These are phyloP conservation scores for Cladosporium oxysporum DNA, from an alignment of 2,329 filamentous ascomycete species.

Conservation along the genomic window DNA sequence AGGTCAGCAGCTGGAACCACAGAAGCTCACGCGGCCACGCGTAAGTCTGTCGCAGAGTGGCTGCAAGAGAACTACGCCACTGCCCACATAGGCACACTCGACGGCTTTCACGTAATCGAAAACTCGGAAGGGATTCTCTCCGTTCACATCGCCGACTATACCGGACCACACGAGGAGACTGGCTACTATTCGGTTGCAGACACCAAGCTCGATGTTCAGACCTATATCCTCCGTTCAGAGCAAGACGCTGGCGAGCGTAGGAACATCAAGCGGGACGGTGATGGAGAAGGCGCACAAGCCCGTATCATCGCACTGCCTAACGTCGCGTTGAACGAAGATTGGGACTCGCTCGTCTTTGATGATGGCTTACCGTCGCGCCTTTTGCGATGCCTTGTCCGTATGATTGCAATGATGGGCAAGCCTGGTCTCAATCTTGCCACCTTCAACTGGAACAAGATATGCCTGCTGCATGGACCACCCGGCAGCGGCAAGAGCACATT, in stretches of 20 bases:
- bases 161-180: conserved; percentile 28
- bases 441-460: conserved; percentile 49
- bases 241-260: conserved; percentile 30
- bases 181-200: conserved; percentile 36
- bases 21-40: conserved; percentile 33
- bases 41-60: conserved; percentile 42
- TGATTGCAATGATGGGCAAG: conserved; percentile 39
- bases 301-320: conserved; percentile 42
- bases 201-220: conserved; percentile 46
- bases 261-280: conserved; percentile 27
- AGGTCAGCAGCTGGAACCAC: conserved; percentile 9
- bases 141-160: conserved; percentile 44
- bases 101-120: conserved; percentile 30
- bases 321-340: conserved; percentile 43
- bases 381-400: conserved; percentile 43
- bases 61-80: conserved; percentile 21
- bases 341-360: conserved; percentile 51
- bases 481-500: conserved; percentile 48
- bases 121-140: conserved; percentile 36
- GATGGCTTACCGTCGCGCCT: conserved; percentile 44
- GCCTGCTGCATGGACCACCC: conserved; percentile 47
- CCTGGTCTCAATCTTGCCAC: conserved; percentile 40
- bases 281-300: conserved; percentile 36
- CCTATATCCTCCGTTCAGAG: conserved; percentile 41
- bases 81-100: conserved; percentile 22